phyloP scores from a whole-genome alignment of 2,329 filamentous ascomycete species.

The Sclerotiophoma versabilis region DNA sequence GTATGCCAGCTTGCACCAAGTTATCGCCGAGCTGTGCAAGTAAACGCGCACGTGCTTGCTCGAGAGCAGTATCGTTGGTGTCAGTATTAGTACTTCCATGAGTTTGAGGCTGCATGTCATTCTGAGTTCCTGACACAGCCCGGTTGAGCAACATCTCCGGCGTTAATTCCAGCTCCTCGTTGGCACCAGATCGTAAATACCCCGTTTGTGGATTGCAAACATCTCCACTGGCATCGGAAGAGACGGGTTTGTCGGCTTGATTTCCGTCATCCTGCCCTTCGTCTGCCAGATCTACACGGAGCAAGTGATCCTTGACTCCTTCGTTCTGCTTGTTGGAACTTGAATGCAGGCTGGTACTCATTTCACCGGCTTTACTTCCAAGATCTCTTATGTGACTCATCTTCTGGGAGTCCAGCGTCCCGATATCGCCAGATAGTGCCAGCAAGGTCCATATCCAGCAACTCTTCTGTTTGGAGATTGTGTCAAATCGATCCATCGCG shows the following conservation, averaged over 20 bases:
- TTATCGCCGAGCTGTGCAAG: slow-evolving; percentile 51
- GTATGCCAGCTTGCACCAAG: slow-evolving; percentile 31
- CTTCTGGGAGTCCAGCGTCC: slow-evolving; percentile 77
- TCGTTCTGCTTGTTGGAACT: slow-evolving; percentile 5
- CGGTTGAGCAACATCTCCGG: neutral
- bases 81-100: slow-evolving; percentile 3
- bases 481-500: slow-evolving; percentile 67
- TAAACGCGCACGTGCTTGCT: slow-evolving; percentile 58
- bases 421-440: slow-evolving; percentile 75
- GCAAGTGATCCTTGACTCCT: neutral
- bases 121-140: slow-evolving; percentile 31
- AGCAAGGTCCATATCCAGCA: slow-evolving; percentile 87
- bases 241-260: neutral
- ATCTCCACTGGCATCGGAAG: neutral
- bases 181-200: neutral
- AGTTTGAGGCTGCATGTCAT: neutral
- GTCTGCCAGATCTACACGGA: neutral
- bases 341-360: slow-evolving; percentile 53
- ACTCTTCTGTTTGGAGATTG: slow-evolving; percentile 71
- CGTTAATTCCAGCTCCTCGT: neutral
- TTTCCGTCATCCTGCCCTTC: neutral
- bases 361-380: slow-evolving; percentile 74
- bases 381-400: slow-evolving; percentile 79
- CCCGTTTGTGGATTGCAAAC: neutral
- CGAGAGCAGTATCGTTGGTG: slow-evolving; percentile 45